Percentiles rank a stretch among this genome's conserved stretches.
phyloP scores from a whole-genome alignment of 352 stramenopile genomes.

The Phytophthora rubi region DNA sequence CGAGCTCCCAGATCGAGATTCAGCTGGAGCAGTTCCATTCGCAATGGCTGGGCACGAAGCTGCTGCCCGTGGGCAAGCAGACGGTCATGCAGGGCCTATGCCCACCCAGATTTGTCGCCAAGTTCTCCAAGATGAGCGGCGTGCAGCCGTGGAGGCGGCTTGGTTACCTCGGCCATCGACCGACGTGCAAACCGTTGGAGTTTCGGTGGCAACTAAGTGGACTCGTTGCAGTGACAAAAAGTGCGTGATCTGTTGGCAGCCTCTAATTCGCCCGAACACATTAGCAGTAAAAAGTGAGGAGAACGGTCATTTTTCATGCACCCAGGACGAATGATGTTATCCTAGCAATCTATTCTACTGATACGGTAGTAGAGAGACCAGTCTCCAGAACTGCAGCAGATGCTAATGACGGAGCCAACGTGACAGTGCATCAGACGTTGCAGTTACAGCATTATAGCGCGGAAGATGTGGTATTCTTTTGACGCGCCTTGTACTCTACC shows the following conservation, averaged over 20 bases:
- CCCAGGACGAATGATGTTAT: too few species aligned
- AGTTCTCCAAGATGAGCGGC: constrained; percentile 57
- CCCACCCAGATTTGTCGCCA: constrained; percentile 25
- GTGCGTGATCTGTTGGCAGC: constrained; percentile 9
- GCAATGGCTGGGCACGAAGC: constrained; percentile 55
- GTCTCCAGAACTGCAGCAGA: neutral
- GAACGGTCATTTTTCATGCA: too few species aligned
- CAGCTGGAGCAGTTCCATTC: constrained; percentile 51
- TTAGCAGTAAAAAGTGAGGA: neutral
- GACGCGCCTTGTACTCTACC: neutral
- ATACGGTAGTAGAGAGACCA: too few species aligned
- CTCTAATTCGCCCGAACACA: neutral
- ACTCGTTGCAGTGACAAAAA: constrained; percentile 34
- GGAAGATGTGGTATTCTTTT: neutral
- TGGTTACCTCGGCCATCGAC: constrained; percentile 52
- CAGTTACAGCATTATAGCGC: neutral
- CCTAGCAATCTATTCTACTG: too few species aligned
- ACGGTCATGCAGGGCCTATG: constrained; percentile 61
- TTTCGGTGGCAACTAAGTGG: constrained; percentile 73
- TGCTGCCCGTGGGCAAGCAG: constrained; percentile 57
- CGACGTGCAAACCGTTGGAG: constrained; percentile 45
- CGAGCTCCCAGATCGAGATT: constrained; percentile 43
- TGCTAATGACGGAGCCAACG: neutral
- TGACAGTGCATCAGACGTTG: neutral
- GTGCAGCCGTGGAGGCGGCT: constrained; percentile 58